Percentiles rank a stretch among this genome's conserved stretches.
These are phyloP conservation scores for Geranomyces michiganensis DNA, from an alignment of 192 early-diverging fungal species.

Conservation along the genomic window DNA sequence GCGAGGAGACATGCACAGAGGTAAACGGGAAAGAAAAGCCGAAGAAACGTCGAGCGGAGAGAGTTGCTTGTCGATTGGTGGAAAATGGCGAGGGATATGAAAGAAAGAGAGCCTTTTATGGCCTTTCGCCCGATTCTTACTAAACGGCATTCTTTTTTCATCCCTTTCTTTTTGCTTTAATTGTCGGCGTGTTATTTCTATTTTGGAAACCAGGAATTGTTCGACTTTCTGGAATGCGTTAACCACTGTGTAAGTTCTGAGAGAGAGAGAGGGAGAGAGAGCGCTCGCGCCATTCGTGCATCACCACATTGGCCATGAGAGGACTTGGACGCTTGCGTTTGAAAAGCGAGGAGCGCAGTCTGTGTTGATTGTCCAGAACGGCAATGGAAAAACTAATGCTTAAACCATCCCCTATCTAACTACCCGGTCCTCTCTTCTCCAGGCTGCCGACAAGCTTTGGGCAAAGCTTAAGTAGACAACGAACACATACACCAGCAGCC, in stretches of 20 bases:
- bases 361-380: neutral
- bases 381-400: neutral
- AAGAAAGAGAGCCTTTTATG: too few relatives aligned
- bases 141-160: too few relatives aligned
- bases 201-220: too few relatives aligned
- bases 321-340: neutral
- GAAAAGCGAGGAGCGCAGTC: neutral
- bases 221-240: conserved; percentile 35
- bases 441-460: conserved; percentile 34
- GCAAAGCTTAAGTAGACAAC: conserved; percentile 31
- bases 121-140: too few relatives aligned
- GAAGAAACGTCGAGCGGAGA: too few relatives aligned
- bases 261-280: neutral
- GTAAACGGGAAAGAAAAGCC: too few relatives aligned
- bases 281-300: too few relatives aligned
- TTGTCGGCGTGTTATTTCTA: too few relatives aligned
- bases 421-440: neutral
- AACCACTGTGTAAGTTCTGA: conserved; percentile 33
- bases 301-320: neutral
- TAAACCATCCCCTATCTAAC: neutral
- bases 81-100: too few relatives aligned
- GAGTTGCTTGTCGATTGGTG: too few relatives aligned
- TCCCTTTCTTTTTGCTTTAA: too few relatives aligned
- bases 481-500: conserved; percentile 6
- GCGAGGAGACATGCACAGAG: conserved; percentile 31